phyloP scores from a whole-genome alignment of 2,329 filamentous ascomycete genomes.

The Penicillium sp. region DNA sequence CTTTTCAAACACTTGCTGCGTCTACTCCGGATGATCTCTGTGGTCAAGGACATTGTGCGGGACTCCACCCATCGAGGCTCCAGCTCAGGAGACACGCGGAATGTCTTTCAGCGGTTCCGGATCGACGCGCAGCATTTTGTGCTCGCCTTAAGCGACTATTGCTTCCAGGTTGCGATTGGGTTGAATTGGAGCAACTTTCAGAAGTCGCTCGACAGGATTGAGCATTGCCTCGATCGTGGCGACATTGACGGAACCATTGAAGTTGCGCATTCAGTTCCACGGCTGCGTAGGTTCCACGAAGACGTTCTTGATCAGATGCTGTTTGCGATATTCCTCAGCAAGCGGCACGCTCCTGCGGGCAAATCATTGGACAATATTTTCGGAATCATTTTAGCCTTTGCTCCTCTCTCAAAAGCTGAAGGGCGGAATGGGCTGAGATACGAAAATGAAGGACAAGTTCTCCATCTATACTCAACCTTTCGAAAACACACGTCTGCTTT shows the following conservation, averaged over 20 bases:
- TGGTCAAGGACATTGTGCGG: slow-evolving; percentile 60
- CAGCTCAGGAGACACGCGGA: slow-evolving; percentile 30
- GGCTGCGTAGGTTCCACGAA: slow-evolving; percentile 65
- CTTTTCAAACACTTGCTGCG: slow-evolving; percentile 77
- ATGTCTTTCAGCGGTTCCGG: slow-evolving; percentile 56
- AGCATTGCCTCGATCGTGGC: slow-evolving; percentile 49
- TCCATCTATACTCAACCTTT: slow-evolving; percentile 58
- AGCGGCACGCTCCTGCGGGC: slow-evolving; percentile 67
- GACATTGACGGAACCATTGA: slow-evolving; percentile 44
- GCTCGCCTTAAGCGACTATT: slow-evolving; percentile 64
- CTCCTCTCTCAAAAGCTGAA: slow-evolving; percentile 36
- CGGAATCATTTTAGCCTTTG: slow-evolving; percentile 63
- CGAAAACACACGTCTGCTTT: slow-evolving; percentile 69
- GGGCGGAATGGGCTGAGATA: slow-evolving; percentile 38
- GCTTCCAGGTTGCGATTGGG: slow-evolving; percentile 71
- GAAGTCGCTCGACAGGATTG: slow-evolving; percentile 56
- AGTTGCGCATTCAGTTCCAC: slow-evolving; percentile 56
- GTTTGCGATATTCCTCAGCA: slow-evolving; percentile 65
- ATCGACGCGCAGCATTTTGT: slow-evolving; percentile 78
- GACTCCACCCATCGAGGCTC: slow-evolving; percentile 44
- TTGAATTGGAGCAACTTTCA: slow-evolving; percentile 69
- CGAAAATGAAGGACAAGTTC: slow-evolving; percentile 36
- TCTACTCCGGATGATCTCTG: slow-evolving; percentile 70
- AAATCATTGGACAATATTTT: slow-evolving; percentile 73
- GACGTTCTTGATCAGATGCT: slow-evolving; percentile 69